These are phyloP conservation scores for Hepatocystis sp. DNA, from an alignment of 169 alveolate species.

Conservation along the genomic window DNA sequence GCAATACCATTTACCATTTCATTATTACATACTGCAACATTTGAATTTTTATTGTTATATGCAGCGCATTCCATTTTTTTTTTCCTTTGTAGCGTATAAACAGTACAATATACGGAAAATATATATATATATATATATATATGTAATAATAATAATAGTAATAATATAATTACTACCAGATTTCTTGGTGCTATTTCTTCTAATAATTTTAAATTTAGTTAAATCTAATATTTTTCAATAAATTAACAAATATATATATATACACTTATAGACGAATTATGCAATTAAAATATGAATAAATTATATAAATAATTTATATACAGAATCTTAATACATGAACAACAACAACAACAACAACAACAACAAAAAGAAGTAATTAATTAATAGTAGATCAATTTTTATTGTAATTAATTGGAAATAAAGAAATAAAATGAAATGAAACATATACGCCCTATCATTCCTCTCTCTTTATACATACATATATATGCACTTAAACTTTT, in stretches of 20 bases:
- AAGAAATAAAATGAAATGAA: neutral
- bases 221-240: no score
- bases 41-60: conserved; percentile 21
- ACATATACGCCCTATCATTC: no score
- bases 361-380: no score
- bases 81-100: neutral
- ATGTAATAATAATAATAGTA: neutral
- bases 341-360: conserved; percentile 9
- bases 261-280: no score
- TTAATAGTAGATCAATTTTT: no score
- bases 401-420: conserved; percentile 8
- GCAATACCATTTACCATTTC: conserved; percentile 21
- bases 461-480: no score
- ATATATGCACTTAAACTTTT: no score
- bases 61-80: conserved; percentile 57
- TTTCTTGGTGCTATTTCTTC: no score
- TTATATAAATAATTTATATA: conserved; percentile 17
- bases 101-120: conserved; percentile 4
- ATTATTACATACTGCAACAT: conserved; percentile 7
- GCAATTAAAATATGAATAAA: conserved; percentile 14
- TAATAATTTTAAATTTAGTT: no score
- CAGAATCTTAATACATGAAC: conserved; percentile 9
- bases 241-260: no score
- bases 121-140: conserved; percentile 6
- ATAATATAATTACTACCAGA: no score